phyloP scores from a whole-genome alignment of 2,329 filamentous ascomycete species.

The Corinectria fuckeliana region DNA sequence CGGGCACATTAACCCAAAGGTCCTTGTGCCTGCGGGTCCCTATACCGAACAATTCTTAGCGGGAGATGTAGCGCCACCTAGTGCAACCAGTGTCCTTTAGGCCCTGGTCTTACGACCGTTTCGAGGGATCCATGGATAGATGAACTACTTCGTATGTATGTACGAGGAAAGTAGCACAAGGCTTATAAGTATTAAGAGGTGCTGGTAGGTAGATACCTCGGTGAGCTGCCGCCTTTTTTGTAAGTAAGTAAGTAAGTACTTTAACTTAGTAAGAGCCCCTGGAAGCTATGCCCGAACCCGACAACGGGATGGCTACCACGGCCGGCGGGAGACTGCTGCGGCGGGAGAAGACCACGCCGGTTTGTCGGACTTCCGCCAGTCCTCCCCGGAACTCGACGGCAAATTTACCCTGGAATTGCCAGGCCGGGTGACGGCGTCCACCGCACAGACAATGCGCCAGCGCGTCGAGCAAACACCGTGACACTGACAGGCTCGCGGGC shows the following conservation, averaged over 20 bases:
- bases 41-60: neutral
- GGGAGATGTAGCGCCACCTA: neutral
- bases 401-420: too few species aligned
- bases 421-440: neutral
- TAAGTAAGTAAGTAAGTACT: too few species aligned
- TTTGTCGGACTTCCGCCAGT: constrained; percentile 1
- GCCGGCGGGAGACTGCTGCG: neutral
- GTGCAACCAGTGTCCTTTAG: neutral
- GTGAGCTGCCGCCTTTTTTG: too few species aligned
- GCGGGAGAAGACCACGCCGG: constrained; percentile 6
- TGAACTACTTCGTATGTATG: neutral
- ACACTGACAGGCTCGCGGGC: constrained; percentile 9
- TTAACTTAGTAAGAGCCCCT: too few species aligned
- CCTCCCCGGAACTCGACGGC: too few species aligned
- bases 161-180: neutral
- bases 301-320: too few species aligned
- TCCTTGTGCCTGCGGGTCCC: neutral
- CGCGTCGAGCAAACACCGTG: constrained; percentile 11
- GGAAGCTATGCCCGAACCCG: neutral
- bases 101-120: neutral
- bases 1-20: too few species aligned
- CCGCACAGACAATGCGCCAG: constrained; percentile 8
- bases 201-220: neutral
- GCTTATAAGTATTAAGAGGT: neutral
- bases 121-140: neutral